phyloP scores from a whole-genome alignment of 495 filamentous ascomycete genomes.

The Xylaria curta region DNA sequence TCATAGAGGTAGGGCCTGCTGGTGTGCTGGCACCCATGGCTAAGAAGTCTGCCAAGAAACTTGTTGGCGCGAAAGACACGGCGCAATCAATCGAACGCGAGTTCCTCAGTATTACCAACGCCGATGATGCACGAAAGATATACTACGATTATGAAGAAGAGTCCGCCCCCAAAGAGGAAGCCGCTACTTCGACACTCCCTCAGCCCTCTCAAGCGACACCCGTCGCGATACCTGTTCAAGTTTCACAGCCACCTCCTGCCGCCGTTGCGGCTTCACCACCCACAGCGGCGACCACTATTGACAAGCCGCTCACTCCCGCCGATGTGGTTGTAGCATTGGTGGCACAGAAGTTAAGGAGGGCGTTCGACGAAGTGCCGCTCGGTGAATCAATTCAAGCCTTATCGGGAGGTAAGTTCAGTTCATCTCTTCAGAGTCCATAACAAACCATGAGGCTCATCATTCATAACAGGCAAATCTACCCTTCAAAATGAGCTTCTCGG shows the following conservation, averaged over 20 bases:
- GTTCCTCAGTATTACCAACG: constrained; percentile 97
- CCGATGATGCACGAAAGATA: constrained; percentile 76
- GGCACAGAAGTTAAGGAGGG: constrained; percentile 86
- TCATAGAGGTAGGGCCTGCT: constrained; percentile 93
- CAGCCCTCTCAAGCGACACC: background rate
- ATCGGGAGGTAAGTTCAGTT: constrained; percentile 71
- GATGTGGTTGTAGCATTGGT: constrained; percentile 79
- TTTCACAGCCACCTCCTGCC: constrained; percentile 26
- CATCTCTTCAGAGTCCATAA: constrained; percentile 2
- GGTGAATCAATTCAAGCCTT: constrained; percentile 88
- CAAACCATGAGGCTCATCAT: constrained; percentile 18
- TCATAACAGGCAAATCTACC: constrained; percentile 72
- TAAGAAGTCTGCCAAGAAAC: constrained; percentile 86
- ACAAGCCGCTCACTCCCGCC: constrained; percentile 75
- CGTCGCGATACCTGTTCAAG: background rate
- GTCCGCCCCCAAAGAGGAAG: constrained; percentile 48
- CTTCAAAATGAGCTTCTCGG: constrained; percentile 83
- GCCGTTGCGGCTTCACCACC: constrained; percentile 59
- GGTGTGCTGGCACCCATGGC: constrained; percentile 96
- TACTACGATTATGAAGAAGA: constrained; percentile 51
- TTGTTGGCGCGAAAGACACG: constrained; percentile 95
- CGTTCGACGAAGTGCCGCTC: constrained; percentile 74
- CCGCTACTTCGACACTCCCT: constrained; percentile 45
- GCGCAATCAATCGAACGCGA: constrained; percentile 89
- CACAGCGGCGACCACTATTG: constrained; percentile 75